A percentile compares a stretch with the other conserved stretches of the same genome.
Conservation (phyloP, 768 basidiomycete genomes). For the Boletus speciosus region DNA sequence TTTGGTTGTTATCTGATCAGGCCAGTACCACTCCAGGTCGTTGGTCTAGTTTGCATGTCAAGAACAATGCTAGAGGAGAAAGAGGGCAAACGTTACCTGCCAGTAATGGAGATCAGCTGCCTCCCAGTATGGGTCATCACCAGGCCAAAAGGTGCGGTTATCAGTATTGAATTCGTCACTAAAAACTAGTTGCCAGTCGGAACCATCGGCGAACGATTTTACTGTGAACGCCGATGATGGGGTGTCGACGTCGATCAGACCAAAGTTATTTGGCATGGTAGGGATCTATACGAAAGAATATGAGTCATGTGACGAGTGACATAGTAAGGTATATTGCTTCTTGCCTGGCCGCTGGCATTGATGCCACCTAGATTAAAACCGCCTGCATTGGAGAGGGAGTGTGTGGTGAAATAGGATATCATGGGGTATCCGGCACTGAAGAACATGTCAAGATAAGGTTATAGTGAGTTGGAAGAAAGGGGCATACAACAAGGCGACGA, state of each 20-base stretch:
- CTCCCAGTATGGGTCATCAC: constrained; percentile 89
- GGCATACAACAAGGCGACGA: constrained; percentile 60
- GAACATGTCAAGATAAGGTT: not conserved
- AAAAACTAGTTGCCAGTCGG: constrained; percentile 66
- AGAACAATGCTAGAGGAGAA: not conserved
- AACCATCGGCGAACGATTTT: constrained; percentile 50
- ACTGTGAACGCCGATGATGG: constrained; percentile 56
- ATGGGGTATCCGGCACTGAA: constrained; percentile 62
- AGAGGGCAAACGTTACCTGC: constrained; percentile 38
- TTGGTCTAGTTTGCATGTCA: constrained; percentile 43
- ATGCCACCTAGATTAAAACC: constrained; percentile 77
- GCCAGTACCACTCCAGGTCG: constrained; percentile 89
- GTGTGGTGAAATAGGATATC: constrained; percentile 52
- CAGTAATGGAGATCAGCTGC: constrained; percentile 80
- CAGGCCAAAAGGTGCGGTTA: constrained; percentile 73
- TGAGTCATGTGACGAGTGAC: not conserved
- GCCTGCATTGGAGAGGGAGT: constrained; percentile 44
- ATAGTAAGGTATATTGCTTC: constrained; percentile 3
- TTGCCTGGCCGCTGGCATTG: constrained; percentile 69
- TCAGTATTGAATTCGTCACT: constrained; percentile 86
- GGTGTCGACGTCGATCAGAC: constrained; percentile 75
- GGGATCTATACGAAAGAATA: constrained; percentile 43
- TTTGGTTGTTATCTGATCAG: constrained; percentile 68
- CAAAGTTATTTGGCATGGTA: constrained; percentile 56
- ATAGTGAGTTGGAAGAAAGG: not conserved